These are phyloP conservation scores for Kodamaea derodonti DNA, from an alignment of 1,139 yeast genomes.

Conservation along the genomic window DNA sequence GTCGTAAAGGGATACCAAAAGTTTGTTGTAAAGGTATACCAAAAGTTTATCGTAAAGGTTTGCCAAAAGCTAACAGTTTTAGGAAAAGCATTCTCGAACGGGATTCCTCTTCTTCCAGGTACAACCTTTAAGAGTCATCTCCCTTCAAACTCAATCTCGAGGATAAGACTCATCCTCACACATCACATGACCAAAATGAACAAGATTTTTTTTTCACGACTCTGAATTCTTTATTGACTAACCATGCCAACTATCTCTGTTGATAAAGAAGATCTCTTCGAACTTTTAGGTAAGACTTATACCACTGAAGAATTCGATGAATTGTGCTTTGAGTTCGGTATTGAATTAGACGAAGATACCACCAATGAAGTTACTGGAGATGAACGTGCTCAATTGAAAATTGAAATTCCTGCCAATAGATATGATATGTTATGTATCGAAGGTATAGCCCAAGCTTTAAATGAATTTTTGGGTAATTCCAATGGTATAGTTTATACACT, in stretches of 20 bases:
- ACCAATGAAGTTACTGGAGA: conserved; percentile 72
- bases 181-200: no score
- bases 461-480: conserved; percentile 75
- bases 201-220: neutral
- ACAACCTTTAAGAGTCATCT: no score
- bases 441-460: conserved; percentile 94
- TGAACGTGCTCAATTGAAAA: conserved; percentile 94
- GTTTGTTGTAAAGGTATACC: no score
- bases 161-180: no score
- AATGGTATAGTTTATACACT: conserved; percentile 65
- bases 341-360: conserved; percentile 95
- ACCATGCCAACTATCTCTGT: conserved; percentile 95
- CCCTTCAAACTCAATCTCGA: no score
- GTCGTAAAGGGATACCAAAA: no score
- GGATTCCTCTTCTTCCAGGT: no score
- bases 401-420: conserved; percentile 97
- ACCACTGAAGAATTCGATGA: conserved; percentile 94
- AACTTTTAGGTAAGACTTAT: conserved; percentile 73
- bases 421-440: conserved; percentile 97
- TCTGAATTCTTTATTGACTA: conserved; percentile 2
- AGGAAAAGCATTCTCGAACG: no score
- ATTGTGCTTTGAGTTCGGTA: conserved; percentile 94
- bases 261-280: conserved; percentile 87
- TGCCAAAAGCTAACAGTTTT: no score
- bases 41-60: no score